Percentiles rank a stretch among this genome's conserved stretches.
phyloP scores from a whole-genome alignment of 2,329 filamentous ascomycete genomes.

The Gliomastix tumulicola region DNA sequence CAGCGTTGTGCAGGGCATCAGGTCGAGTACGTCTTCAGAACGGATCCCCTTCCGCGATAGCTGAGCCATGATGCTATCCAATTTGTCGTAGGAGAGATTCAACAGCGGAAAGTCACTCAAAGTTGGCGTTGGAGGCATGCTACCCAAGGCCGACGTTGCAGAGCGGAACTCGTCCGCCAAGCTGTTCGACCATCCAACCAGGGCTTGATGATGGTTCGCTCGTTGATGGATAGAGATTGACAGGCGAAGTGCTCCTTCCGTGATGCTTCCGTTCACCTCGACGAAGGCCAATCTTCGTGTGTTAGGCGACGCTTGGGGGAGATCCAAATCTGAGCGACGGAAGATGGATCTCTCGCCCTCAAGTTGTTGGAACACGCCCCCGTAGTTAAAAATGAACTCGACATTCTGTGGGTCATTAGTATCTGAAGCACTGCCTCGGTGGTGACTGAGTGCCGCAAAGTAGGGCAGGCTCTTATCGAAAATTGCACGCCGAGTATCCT shows the following conservation, averaged over 20 bases:
- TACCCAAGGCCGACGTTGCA: slow-evolving; percentile 16
- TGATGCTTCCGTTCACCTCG: background rate
- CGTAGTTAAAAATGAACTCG: slow-evolving; percentile 4
- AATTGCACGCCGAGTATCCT: slow-evolving; percentile 11
- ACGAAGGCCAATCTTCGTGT: background rate
- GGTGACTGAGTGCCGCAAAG: slow-evolving; percentile 17
- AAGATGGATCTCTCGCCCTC: slow-evolving; percentile 3
- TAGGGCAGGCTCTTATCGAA: slow-evolving; percentile 12
- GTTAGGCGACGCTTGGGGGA: background rate
- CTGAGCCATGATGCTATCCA: slow-evolving; percentile 21
- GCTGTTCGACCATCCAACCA: background rate
- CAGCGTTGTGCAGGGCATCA: background rate
- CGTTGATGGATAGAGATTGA: background rate
- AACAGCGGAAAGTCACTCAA: slow-evolving; percentile 34
- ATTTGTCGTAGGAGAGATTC: slow-evolving; percentile 29
- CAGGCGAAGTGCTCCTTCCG: background rate
- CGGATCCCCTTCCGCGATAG: background rate
- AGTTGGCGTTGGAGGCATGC: slow-evolving; percentile 28
- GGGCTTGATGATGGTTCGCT: background rate
- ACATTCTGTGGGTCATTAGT: slow-evolving; percentile 19
- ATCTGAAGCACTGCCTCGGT: slow-evolving; percentile 11
- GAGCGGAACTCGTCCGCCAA: background rate
- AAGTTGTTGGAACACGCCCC: slow-evolving; percentile 3
- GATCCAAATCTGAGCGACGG: background rate
- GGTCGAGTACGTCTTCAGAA: background rate